Percentiles rank a stretch among this genome's conserved stretches.
Evolutionary conservation across 1,284 basidiomycete species (phyloP).

Genomic region (Sanghuangporus weigelae): DNA sequence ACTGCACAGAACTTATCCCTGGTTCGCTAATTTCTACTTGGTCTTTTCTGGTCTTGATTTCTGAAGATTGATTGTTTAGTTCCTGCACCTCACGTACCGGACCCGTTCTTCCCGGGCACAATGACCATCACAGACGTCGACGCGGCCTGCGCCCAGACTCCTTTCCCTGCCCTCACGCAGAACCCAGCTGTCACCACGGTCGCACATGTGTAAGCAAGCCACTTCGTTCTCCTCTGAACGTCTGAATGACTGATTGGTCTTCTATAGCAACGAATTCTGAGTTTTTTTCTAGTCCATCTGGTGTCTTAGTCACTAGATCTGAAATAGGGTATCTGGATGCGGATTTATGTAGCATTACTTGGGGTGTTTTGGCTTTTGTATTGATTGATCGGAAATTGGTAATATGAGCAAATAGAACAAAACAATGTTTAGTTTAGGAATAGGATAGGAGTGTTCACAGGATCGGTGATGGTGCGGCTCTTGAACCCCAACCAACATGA

Average conservation of each 20-base stretch:
- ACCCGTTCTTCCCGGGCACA: slow-evolving; percentile 10
- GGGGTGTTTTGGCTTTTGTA: neutral
- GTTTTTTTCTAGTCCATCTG: neutral
- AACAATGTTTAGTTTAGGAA: neutral
- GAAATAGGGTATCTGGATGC: neutral
- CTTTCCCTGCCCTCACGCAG: slow-evolving; percentile 18
- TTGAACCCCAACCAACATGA: neutral
- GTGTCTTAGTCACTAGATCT: neutral
- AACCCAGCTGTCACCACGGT: slow-evolving; percentile 14
- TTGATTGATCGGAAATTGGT: neutral
- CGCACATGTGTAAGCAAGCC: slow-evolving; percentile 13
- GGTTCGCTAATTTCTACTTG: neutral
- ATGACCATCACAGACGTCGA: slow-evolving; percentile 13
- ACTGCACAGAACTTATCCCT: slow-evolving; percentile 22
- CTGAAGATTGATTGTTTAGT: neutral
- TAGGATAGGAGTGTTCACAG: neutral
- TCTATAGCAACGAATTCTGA: neutral
- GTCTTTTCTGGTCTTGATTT: neutral
- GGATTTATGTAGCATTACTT: neutral
- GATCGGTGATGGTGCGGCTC: neutral
- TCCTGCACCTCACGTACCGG: neutral
- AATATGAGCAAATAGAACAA: too few relatives aligned
- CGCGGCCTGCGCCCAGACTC: slow-evolving; percentile 13
- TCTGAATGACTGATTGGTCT: neutral
- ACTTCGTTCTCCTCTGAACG: neutral